Evolutionary conservation across 2,329 filamentous ascomycete genomes (phyloP).

Genomic region (Fusarium foetens): DNA sequence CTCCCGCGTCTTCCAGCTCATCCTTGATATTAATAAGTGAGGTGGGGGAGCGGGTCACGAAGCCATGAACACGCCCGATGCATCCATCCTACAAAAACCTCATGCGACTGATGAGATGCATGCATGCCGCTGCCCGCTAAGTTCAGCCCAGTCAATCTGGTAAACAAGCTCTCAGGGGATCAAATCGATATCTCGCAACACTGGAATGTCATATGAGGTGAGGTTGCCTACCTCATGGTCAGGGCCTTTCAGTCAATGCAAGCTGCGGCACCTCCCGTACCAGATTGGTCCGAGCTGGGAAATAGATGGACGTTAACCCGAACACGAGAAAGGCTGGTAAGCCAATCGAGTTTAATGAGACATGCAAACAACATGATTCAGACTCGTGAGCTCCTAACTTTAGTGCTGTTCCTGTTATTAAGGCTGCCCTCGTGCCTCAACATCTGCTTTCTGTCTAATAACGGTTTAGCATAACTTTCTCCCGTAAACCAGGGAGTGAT

Average conservation of each 20-base stretch:
- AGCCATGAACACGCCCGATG: conserved; percentile 8
- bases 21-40: conserved; percentile 27
- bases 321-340: conserved; percentile 30
- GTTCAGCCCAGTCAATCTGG: not conserved
- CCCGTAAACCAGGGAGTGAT: conserved; percentile 9
- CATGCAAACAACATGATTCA: conserved; percentile 28
- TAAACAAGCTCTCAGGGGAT: not conserved
- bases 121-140: not conserved
- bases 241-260: conserved; percentile 13
- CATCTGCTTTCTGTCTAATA: not conserved
- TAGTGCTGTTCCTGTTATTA: not conserved
- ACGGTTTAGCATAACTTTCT: conserved; percentile 19
- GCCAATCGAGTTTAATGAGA: conserved; percentile 36
- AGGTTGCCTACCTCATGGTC: not conserved
- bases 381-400: conserved; percentile 16
- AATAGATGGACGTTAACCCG: conserved; percentile 21
- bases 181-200: conserved; percentile 1
- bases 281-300: conserved; percentile 23
- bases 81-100: conserved; percentile 15
- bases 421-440: conserved; percentile 8
- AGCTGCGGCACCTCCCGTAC: conserved; percentile 28
- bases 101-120: not conserved
- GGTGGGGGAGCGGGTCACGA: conserved; percentile 26
- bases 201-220: conserved; percentile 17
- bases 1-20: conserved; percentile 26